These are phyloP conservation scores for Cladosporium sp. DNA, from an alignment of 2,329 filamentous ascomycete species.

Conservation along the genomic window DNA sequence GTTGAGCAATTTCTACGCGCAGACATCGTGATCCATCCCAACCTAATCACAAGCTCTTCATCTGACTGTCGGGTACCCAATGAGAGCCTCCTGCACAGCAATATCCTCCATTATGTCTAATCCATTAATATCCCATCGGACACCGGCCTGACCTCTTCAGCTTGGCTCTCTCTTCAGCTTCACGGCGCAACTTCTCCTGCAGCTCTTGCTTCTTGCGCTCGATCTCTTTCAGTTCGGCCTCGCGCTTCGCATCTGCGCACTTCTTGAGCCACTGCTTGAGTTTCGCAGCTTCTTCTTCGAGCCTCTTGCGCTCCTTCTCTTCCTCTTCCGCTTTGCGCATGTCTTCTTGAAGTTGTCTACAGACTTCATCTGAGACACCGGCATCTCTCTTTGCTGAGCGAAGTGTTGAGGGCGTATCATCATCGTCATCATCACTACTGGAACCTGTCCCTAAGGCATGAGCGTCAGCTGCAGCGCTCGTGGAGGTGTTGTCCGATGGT, in stretches of 20 bases:
- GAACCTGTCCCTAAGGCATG: neutral
- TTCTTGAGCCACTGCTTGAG: slow-evolving; percentile 26
- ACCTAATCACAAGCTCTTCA: slow-evolving; percentile 1
- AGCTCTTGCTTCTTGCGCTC: slow-evolving; percentile 23
- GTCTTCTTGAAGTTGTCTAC: slow-evolving; percentile 61
- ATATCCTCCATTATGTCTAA: slow-evolving; percentile 60
- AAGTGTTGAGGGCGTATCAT: neutral
- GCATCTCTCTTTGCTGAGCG: slow-evolving; percentile 42
- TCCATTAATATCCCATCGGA: slow-evolving; percentile 60
- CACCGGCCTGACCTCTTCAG: slow-evolving; percentile 59
- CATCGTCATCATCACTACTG: neutral
- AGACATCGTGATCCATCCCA: too few relatives aligned
- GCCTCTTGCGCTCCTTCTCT: slow-evolving; percentile 33
- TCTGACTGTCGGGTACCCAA: slow-evolving; percentile 48
- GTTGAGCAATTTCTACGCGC: too few relatives aligned
- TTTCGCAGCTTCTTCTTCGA: slow-evolving; percentile 33
- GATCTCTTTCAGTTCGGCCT: slow-evolving; percentile 20
- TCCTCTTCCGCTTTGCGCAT: slow-evolving; percentile 36
- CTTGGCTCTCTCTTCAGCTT: slow-evolving; percentile 45
- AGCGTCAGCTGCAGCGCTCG: too few relatives aligned
- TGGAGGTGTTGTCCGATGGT: too few relatives aligned
- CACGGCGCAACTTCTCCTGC: slow-evolving; percentile 25
- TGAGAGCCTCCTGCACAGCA: slow-evolving; percentile 64
- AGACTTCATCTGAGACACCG: slow-evolving; percentile 60
- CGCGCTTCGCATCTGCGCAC: slow-evolving; percentile 20